phyloP scores from a whole-genome alignment of 257 asterid species.

The Nicotiana noctiflora region DNA sequence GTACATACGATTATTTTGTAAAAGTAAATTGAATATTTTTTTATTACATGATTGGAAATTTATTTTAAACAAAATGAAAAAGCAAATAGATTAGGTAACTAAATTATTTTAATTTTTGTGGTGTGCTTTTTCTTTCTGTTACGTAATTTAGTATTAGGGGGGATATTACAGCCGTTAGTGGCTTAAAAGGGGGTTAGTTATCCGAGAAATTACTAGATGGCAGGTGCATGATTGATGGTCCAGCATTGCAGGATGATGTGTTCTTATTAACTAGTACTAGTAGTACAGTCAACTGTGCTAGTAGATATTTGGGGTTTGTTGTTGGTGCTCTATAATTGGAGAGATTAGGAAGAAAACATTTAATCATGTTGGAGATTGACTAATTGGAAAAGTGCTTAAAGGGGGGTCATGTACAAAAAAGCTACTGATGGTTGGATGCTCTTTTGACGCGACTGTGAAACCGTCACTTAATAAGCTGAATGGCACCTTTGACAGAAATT shows the following conservation, averaged over 20 bases:
- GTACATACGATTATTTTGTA: too few relatives aligned
- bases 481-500: neutral
- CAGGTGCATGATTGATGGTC: neutral
- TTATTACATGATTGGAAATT: too few relatives aligned
- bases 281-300: neutral
- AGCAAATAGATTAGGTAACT: too few relatives aligned
- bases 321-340: neutral
- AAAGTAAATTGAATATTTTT: too few relatives aligned
- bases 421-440: neutral
- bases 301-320: neutral
- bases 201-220: neutral
- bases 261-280: neutral
- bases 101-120: neutral
- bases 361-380: neutral
- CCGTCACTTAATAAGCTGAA: neutral
- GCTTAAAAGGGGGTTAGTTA: neutral
- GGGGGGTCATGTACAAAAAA: neutral
- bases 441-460: neutral
- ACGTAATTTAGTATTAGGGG: neutral
- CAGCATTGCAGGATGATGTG: neutral
- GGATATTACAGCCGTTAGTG: neutral
- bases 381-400: neutral
- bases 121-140: neutral
- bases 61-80: too few relatives aligned
- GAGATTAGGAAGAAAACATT: neutral